Conservation (phyloP, 148 eudicot species). For the Pharnaceum exiguum region DNA sequence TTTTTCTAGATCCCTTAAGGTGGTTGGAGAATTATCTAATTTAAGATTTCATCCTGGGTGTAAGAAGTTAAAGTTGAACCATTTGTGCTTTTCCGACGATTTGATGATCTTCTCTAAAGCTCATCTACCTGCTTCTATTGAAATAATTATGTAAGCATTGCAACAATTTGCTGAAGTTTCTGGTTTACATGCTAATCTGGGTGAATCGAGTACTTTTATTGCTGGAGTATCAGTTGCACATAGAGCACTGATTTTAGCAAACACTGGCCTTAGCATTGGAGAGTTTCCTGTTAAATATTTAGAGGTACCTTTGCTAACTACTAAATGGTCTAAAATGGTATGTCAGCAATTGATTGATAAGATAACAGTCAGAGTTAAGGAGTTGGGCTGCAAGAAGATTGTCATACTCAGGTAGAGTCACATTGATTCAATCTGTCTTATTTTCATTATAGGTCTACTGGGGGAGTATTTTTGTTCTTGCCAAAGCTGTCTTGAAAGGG, state of each 20-base stretch:
- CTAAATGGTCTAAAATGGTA: background rate
- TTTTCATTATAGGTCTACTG: background rate
- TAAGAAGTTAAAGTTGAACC: background rate
- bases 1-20: too few relatives aligned
- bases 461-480: background rate
- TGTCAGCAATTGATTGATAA: background rate
- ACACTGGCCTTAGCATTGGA: background rate
- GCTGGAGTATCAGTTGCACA: background rate
- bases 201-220: background rate
- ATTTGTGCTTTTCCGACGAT: background rate
- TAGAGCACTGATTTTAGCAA: background rate
- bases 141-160: background rate
- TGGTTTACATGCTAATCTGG: background rate
- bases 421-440: background rate
- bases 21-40: too few relatives aligned
- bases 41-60: too few relatives aligned
- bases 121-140: background rate
- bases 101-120: background rate
- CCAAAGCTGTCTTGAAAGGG: background rate
- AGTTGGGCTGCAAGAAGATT: background rate
- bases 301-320: background rate
- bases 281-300: background rate
- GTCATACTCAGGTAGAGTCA: background rate
- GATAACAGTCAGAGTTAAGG: background rate
- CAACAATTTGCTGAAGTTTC: background rate